phyloP scores from a whole-genome alignment of 306 rosid genomes.

The Mimosa bimucronata region DNA sequence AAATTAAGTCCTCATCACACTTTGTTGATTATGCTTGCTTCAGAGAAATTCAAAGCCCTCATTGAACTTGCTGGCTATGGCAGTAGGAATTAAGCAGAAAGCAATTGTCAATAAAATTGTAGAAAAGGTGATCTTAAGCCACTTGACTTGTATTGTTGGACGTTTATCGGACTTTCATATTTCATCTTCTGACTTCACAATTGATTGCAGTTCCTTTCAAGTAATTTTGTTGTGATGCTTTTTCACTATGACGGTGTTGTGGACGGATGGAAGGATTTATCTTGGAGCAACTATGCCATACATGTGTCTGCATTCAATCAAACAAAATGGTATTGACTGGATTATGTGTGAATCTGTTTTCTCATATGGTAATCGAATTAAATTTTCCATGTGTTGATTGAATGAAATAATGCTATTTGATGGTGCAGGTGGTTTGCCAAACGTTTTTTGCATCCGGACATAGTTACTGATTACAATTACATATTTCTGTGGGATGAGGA shows the following conservation, averaged over 20 bases:
- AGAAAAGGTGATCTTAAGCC: slow-evolving; percentile 57
- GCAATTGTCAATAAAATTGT: slow-evolving; percentile 68
- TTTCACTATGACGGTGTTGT: slow-evolving; percentile 61
- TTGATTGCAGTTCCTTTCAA: slow-evolving; percentile 49
- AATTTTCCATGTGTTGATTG: slow-evolving; percentile 1
- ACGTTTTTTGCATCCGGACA: slow-evolving; percentile 94
- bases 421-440: slow-evolving; percentile 91
- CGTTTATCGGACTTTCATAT: slow-evolving; percentile 13
- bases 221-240: slow-evolving; percentile 59
- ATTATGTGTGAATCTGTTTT: slow-evolving; percentile 8
- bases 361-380: slow-evolving; percentile 24
- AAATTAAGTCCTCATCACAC: background rate
- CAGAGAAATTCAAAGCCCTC: slow-evolving; percentile 56
- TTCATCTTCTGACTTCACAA: slow-evolving; percentile 27
- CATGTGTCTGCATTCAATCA: slow-evolving; percentile 61
- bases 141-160: slow-evolving; percentile 21
- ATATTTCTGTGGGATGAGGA: slow-evolving; percentile 99
- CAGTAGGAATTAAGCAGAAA: slow-evolving; percentile 88
- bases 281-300: slow-evolving; percentile 52
- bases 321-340: slow-evolving; percentile 56
- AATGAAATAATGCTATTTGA: slow-evolving; percentile 23
- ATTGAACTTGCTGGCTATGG: slow-evolving; percentile 75
- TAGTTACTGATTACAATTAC: slow-evolving; percentile 72
- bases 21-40: slow-evolving; percentile 13
- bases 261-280: slow-evolving; percentile 55